Evolutionary conservation across 2,329 filamentous ascomycete genomes (phyloP).

Genomic region (Lasiodiplodia hormozganensis): DNA sequence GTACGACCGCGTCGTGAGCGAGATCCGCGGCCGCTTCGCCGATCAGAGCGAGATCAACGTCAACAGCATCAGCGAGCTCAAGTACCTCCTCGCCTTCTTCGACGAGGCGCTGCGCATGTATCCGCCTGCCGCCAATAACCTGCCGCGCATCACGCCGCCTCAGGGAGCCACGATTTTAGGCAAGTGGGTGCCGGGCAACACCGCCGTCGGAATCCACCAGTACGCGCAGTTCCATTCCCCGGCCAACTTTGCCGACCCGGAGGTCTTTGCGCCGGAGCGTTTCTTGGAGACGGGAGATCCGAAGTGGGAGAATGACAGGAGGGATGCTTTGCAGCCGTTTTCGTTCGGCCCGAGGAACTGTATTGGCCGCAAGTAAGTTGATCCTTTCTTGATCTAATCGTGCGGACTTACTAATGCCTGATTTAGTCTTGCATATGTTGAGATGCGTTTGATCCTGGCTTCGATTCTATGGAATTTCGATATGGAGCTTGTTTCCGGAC

Average conservation of each 20-base stretch:
- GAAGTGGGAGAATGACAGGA: constrained; percentile 40
- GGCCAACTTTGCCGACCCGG: constrained; percentile 45
- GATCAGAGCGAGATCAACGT: constrained; percentile 45
- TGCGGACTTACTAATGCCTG: not conserved
- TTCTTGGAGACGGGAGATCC: constrained; percentile 44
- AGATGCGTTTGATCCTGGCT: constrained; percentile 51
- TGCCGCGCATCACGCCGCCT: constrained; percentile 43
- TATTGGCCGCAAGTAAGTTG: constrained; percentile 45
- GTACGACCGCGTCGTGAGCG: constrained; percentile 36
- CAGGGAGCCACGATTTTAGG: constrained; percentile 47
- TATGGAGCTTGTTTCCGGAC: constrained; percentile 43
- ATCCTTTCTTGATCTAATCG: not conserved
- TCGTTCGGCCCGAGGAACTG: constrained; percentile 51
- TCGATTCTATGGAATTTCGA: constrained; percentile 49
- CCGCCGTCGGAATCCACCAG: constrained; percentile 32
- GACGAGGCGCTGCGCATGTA: constrained; percentile 52
- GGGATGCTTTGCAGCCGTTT: constrained; percentile 51
- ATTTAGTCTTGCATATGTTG: constrained; percentile 45
- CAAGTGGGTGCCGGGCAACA: constrained; percentile 43
- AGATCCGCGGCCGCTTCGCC: constrained; percentile 38
- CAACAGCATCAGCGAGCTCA: constrained; percentile 38
- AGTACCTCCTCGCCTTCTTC: constrained; percentile 48
- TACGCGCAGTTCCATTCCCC: constrained; percentile 24
- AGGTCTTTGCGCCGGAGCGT: constrained; percentile 49
- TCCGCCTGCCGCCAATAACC: constrained; percentile 46